Percentiles rank a stretch among this genome's conserved stretches.
These are phyloP conservation scores for Marsdenia floribunda DNA, from an alignment of 257 asterid genomes.

Conservation along the genomic window DNA sequence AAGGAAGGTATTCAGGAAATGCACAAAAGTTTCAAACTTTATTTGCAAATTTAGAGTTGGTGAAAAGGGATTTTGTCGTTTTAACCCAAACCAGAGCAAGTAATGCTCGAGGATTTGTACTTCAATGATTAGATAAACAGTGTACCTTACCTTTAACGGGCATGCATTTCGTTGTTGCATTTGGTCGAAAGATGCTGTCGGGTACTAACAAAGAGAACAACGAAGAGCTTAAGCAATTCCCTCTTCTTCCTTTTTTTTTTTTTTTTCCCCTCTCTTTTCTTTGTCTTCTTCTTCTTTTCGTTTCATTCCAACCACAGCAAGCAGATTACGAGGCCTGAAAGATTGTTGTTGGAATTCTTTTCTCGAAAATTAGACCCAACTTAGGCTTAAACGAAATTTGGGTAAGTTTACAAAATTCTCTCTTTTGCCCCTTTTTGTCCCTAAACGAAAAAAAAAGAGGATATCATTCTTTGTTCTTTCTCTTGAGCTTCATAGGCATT, in stretches of 20 bases:
- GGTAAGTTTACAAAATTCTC: neutral
- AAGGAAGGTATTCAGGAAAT: neutral
- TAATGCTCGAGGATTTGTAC: neutral
- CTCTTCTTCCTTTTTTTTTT: too few species aligned
- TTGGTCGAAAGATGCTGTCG: neutral
- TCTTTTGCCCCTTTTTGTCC: neutral
- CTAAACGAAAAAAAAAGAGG: too few species aligned
- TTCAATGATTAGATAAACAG: neutral
- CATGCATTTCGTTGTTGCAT: neutral
- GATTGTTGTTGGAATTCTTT: neutral
- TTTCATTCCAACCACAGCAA: neutral
- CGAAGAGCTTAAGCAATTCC: neutral
- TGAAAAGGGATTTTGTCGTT: conserved; percentile 2
- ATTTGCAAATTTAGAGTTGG: neutral
- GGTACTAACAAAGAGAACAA: neutral
- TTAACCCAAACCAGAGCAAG: neutral
- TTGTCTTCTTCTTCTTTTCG: neutral
- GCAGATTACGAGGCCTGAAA: neutral
- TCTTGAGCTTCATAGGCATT: neutral
- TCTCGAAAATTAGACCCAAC: conserved; percentile 2
- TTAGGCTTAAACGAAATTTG: neutral
- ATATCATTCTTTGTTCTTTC: too few species aligned
- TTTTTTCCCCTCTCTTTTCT: neutral
- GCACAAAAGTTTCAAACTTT: conserved; percentile 1
- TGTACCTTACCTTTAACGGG: neutral